Conservation (phyloP, 805 yeast species). For the Teunomyces barrocoloradensis region DNA sequence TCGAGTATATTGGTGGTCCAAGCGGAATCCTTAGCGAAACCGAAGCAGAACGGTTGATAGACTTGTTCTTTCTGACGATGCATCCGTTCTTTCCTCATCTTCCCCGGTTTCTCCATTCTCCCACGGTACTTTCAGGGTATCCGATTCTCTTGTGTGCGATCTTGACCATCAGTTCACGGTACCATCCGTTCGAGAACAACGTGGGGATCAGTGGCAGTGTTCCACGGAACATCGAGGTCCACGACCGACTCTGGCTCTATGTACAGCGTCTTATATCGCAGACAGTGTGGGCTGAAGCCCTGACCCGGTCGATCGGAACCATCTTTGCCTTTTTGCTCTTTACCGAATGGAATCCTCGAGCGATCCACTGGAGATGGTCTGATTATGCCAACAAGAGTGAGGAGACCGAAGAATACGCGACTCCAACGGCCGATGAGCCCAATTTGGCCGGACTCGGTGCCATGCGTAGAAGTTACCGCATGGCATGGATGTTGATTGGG, state of each 20-base stretch:
- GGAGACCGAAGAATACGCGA: conserved; percentile 23
- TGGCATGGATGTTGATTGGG: conserved; percentile 94
- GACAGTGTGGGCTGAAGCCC: conserved; percentile 93
- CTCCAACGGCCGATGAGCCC: conserved; percentile 29
- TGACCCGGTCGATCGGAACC: conserved; percentile 83
- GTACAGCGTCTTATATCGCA: conserved; percentile 79
- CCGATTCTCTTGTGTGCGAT: conserved; percentile 82
- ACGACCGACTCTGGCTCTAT: conserved; percentile 79
- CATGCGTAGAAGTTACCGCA: conserved; percentile 79
- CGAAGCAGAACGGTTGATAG: conserved; percentile 58
- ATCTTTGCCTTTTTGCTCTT: conserved; percentile 78
- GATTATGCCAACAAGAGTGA: conserved; percentile 74
- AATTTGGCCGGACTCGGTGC: conserved; percentile 76
- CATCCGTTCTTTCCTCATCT: conserved; percentile 90
- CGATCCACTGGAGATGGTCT: conserved; percentile 84
- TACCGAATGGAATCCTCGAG: conserved; percentile 95
- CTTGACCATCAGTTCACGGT: conserved; percentile 75
- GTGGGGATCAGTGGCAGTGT: conserved; percentile 24
- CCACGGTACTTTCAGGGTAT: conserved; percentile 66
- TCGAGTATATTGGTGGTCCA: conserved; percentile 62
- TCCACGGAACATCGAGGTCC: conserved; percentile 59
- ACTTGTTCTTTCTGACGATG: conserved; percentile 68
- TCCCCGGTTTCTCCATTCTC: conserved; percentile 68
- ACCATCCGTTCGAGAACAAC: conserved; percentile 55
- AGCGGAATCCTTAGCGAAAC: conserved; percentile 56